Evolutionary conservation across 345 rosid genomes (phyloP), one percentile per base, ranked within the genome.

Genomic region (Acer saccharum): DNA sequence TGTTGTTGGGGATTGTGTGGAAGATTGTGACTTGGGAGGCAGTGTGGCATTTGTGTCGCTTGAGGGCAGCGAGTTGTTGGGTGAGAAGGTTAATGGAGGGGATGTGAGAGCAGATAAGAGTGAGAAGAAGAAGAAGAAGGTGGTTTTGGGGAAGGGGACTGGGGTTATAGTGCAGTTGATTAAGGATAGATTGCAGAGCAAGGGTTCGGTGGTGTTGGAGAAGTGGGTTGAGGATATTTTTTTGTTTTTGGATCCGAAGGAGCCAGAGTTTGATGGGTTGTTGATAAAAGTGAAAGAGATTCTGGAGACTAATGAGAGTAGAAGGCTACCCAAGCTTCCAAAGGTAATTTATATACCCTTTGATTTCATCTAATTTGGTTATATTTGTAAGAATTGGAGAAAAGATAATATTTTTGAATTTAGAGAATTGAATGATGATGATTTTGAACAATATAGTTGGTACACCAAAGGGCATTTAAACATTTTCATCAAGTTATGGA

Each of bases 241-340:
- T 32, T 76, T 43, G 20, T 86, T 82, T 81, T 84, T 92, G 23
- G 87, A 89, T 66, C 90, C 83, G 0, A 89, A 87, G 74, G 78
- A 82, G 66, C 80, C 80, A 0, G 88, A 82, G 25, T 89, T 91
- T 79, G 91, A 87, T 83, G 67, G 62, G 75, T 80, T 92, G 43
- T 78, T 88, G 78, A 74, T 75, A 14, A 88, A 88, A 78, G 83
- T 94, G 69, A 91, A 90, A 73, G 98, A 92, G 52, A 83, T 94
- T 55, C 88, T 92, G 7, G 98, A 94, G 82, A 96, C 94, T 79
- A 96, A 94, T 80, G 97, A 94, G 81, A 90, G 89, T 78, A 88
- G 97, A 80, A 89, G 98, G 84, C 90, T 91, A 48, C 98, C 98
- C n/a, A 96, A 96, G 90, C 88, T 92, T 80, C 91, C 95, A 2